Percentiles rank a stretch among this genome's conserved stretches.
These are phyloP conservation scores for Phytopythium cucurbitacearum DNA, from an alignment of 352 stramenopile species.

Conservation along the genomic window DNA sequence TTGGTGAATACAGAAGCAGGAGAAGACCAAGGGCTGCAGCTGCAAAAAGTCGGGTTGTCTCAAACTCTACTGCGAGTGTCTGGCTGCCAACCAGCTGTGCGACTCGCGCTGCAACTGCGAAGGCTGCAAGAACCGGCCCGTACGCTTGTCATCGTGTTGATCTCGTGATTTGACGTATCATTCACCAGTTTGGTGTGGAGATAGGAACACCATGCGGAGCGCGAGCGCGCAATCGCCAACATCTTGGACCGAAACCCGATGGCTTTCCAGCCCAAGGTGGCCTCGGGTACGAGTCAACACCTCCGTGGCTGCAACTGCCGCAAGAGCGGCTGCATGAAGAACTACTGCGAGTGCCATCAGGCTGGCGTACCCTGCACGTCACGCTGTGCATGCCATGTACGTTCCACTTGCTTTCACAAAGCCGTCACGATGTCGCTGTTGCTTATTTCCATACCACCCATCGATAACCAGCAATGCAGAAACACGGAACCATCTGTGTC, in stretches of 20 bases:
- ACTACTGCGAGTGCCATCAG: slow-evolving; percentile 97
- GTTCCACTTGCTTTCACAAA: slow-evolving; percentile 6
- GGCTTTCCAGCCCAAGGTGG: slow-evolving; percentile 95
- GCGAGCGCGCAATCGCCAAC: slow-evolving; percentile 72
- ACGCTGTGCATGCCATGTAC: slow-evolving; percentile 77
- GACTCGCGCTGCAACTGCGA: slow-evolving; percentile 75
- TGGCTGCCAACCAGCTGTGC: slow-evolving; percentile 64
- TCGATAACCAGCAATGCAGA: slow-evolving; percentile 33
- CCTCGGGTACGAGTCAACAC: slow-evolving; percentile 74
- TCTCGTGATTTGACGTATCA: background rate
- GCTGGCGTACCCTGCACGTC: slow-evolving; percentile 78
- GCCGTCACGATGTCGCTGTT: background rate
- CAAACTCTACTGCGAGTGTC: slow-evolving; percentile 91
- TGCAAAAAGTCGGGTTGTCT: slow-evolving; percentile 98
- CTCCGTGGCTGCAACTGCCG: slow-evolving; percentile 94
- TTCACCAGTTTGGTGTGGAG: background rate
- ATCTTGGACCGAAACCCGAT: slow-evolving; percentile 92
- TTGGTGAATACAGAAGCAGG: background rate
- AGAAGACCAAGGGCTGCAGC: slow-evolving; percentile 83
- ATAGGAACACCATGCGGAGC: slow-evolving; percentile 47
- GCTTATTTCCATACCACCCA: too few species aligned
- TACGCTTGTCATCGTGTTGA: slow-evolving; percentile 6
- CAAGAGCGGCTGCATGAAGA: slow-evolving; percentile 96
- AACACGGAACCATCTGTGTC: slow-evolving; percentile 69
- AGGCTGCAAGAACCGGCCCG: slow-evolving; percentile 71